Evolutionary conservation across 2,329 filamentous ascomycete genomes (phyloP), one percentile per base, ranked within the genome.

Genomic region (Sporothrix inflata): DNA sequence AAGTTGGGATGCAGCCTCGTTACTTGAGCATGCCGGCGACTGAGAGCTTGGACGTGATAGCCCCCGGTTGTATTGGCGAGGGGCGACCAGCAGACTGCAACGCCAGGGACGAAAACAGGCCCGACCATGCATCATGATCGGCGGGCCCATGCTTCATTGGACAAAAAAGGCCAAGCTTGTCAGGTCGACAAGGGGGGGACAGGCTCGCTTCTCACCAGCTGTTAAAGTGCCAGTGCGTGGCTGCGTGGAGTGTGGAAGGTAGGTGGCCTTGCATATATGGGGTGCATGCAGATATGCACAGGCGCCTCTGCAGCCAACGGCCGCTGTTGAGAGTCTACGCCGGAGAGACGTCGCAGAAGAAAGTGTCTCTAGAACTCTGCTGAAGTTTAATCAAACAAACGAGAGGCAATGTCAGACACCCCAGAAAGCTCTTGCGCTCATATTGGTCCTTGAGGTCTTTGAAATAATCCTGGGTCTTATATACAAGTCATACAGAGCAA

Each of bases 231-330:
- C 24, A 30, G 14, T 34, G 24, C 53, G 12, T 27, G 19, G 24
- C 42, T 66, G 63, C 42, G 16, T 45, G 40, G 42, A 21, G 63
- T 42, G n/a, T n/a, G n/a, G n/a, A n/a, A n/a, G n/a, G n/a, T n/a
- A n/a, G n/a, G n/a, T n/a, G n/a, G 49, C 42, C 40, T 49, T 66
- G 63, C 42, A 66, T 34, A 11, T 61, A 9, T 45, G 60, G 60
- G 60, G 60, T 65, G 60, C 60, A 65, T 65, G 11, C 60, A 45
- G 38, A 57, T 65, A 45, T 45, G 60, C 60, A 45, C 3, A 61
- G 30, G 57, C 53, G 27, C 24, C 27, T 16, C 24, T 57, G 16
- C 47, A 51, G 47, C 47, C 47, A 51, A 51, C 47, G 47, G 47
- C 19, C n/a, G 7, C 19, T 21, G 19, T n/a, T 8, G 19, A 51